Conservation (phyloP, 164 flowering plant genomes). For the Piper betle region DNA sequence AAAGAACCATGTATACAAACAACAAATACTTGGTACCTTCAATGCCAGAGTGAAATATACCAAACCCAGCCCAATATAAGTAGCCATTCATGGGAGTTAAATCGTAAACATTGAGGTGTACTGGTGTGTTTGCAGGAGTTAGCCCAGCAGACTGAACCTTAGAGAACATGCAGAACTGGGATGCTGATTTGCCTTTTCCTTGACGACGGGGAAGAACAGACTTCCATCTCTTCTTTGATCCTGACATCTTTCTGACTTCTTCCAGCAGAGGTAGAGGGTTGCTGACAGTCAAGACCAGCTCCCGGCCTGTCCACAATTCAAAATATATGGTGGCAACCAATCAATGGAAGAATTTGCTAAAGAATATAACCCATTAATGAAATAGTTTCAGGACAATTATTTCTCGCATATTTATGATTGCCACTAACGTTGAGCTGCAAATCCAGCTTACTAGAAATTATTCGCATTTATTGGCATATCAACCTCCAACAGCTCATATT, state of each 20-base stretch:
- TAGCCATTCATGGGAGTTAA: slow-evolving; percentile 92
- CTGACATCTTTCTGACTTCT: slow-evolving; percentile 36
- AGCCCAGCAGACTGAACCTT: slow-evolving; percentile 48
- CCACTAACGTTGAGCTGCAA: too few relatives aligned
- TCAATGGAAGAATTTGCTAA: too few relatives aligned
- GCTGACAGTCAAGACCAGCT: background rate
- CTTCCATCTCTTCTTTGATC: slow-evolving; percentile 67
- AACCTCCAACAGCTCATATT: too few relatives aligned
- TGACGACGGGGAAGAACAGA: slow-evolving; percentile 40
- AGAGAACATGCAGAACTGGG: slow-evolving; percentile 63
- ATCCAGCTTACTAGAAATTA: too few relatives aligned
- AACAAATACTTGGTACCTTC: slow-evolving; percentile 44
- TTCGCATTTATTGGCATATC: too few relatives aligned
- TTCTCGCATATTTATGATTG: too few relatives aligned
- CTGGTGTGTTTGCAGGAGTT: slow-evolving; percentile 63
- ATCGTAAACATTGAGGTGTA: slow-evolving; percentile 92
- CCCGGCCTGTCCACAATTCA: background rate
- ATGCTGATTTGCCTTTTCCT: slow-evolving; percentile 43
- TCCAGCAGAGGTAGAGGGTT: background rate
- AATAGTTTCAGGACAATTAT: too few relatives aligned
- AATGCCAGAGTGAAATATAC: slow-evolving; percentile 92
- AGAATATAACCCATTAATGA: too few relatives aligned
- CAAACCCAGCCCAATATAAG: slow-evolving; percentile 90
- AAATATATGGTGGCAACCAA: background rate
- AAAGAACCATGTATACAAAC: background rate